These are phyloP conservation scores for Alternaria brassicicola DNA, from an alignment of 2,329 filamentous ascomycete genomes.

Conservation along the genomic window DNA sequence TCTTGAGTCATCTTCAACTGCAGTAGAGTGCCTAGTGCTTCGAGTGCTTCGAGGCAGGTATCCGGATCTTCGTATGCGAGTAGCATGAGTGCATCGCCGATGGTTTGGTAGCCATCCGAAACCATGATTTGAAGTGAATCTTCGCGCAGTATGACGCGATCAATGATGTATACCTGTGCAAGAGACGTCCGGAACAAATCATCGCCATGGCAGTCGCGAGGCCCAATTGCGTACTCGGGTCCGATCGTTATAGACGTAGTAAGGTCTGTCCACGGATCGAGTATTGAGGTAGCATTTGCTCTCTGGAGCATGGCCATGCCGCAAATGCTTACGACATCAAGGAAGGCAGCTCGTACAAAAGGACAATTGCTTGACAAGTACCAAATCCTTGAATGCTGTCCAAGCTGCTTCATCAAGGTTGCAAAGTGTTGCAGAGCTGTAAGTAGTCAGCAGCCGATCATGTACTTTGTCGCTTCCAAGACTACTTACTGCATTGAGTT, in stretches of 20 bases:
- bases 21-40: slow-evolving; percentile 29
- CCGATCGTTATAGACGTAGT: slow-evolving; percentile 27
- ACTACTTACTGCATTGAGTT: slow-evolving; percentile 17
- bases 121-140: slow-evolving; percentile 14
- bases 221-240: slow-evolving; percentile 22
- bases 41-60: slow-evolving; percentile 33
- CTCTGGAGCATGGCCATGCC: slow-evolving; percentile 30
- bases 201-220: slow-evolving; percentile 13
- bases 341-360: slow-evolving; percentile 44
- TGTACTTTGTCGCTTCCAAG: background rate
- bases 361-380: slow-evolving; percentile 35
- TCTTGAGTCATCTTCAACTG: slow-evolving; percentile 10
- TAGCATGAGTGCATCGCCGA: slow-evolving; percentile 30
- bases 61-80: slow-evolving; percentile 34
- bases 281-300: slow-evolving; percentile 21
- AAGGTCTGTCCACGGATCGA: slow-evolving; percentile 30
- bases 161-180: slow-evolving; percentile 33
- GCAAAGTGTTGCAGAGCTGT: slow-evolving; percentile 25
- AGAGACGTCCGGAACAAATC: slow-evolving; percentile 29
- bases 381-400: slow-evolving; percentile 17
- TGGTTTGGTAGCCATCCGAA: slow-evolving; percentile 28
- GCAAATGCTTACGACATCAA: slow-evolving; percentile 45
- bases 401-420: slow-evolving; percentile 27
- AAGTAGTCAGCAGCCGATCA: slow-evolving; percentile 1
- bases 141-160: slow-evolving; percentile 32